Conservation (phyloP, 345 rosid species). For the Melaleuca quinquenervia region DNA sequence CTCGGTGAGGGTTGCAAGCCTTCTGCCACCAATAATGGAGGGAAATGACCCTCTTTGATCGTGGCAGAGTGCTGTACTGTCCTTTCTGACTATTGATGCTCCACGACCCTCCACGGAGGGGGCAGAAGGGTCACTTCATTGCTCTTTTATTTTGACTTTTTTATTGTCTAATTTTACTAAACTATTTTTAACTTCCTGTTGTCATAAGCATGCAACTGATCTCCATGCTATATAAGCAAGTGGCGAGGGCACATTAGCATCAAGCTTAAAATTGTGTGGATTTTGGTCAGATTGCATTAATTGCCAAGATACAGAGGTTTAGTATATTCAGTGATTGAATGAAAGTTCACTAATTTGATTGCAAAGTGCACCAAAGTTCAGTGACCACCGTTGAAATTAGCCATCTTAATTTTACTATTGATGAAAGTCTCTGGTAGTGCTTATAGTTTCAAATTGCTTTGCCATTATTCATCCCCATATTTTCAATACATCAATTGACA, state of each 20-base stretch:
- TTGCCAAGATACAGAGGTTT: neutral
- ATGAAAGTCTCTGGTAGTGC: neutral
- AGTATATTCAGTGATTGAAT: neutral
- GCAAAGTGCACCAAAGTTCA: neutral
- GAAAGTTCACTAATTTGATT: neutral
- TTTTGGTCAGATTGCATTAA: neutral
- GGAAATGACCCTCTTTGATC: neutral
- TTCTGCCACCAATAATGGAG: neutral
- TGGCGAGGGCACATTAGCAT: neutral
- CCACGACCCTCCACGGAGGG: neutral
- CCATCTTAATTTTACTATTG: neutral
- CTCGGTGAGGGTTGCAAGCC: neutral
- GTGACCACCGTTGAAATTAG: neutral
- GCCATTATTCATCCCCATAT: neutral
- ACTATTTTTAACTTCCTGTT: neutral
- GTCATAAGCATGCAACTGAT: neutral
- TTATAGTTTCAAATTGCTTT: neutral
- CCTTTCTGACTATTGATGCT: neutral
- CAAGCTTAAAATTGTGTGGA: neutral
- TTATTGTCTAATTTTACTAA: neutral
- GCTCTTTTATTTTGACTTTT: neutral
- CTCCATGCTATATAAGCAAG: neutral
- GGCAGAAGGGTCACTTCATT: neutral
- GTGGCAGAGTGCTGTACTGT: neutral
- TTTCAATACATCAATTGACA: neutral